Conservation (phyloP, 441 rosid genomes). For the Erodium chrysanthum region DNA sequence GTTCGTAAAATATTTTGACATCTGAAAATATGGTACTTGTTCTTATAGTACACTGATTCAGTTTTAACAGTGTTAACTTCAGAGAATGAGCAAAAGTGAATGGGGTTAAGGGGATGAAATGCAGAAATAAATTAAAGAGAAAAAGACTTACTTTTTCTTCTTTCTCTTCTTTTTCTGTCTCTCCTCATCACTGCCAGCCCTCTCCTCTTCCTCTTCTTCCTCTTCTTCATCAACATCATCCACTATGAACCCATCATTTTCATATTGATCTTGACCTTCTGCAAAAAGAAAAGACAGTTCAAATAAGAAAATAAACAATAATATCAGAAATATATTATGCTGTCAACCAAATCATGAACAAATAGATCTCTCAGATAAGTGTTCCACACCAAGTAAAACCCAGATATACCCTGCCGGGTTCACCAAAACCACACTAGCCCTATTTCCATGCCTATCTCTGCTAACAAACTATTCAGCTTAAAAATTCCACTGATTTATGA, state of each 20-base stretch:
- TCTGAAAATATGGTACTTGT: background rate
- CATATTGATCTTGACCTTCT: slow-evolving; percentile 76
- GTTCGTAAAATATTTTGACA: background rate
- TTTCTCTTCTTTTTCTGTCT: slow-evolving; percentile 71
- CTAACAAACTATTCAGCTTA: background rate
- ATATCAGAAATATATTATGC: background rate
- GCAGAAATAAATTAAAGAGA: slow-evolving; percentile 9
- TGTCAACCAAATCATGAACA: background rate
- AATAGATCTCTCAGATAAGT: background rate
- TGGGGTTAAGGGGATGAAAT: background rate
- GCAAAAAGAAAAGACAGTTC: slow-evolving; percentile 29
- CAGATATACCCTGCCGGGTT: background rate
- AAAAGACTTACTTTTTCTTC: slow-evolving; percentile 51
- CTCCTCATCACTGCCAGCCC: slow-evolving; percentile 68
- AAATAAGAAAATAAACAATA: background rate
- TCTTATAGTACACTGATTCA: background rate
- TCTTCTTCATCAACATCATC: slow-evolving; percentile 58
- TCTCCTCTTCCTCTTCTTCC: slow-evolving; percentile 29
- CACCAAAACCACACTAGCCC: background rate
- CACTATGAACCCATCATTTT: slow-evolving; percentile 89
- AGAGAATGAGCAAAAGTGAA: background rate
- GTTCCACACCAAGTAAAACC: background rate
- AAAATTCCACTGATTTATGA: background rate
- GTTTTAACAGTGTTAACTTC: background rate
- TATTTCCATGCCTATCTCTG: background rate